phyloP scores from a whole-genome alignment of 192 early-diverging fungal species.

The Backusella tarrabulga region DNA sequence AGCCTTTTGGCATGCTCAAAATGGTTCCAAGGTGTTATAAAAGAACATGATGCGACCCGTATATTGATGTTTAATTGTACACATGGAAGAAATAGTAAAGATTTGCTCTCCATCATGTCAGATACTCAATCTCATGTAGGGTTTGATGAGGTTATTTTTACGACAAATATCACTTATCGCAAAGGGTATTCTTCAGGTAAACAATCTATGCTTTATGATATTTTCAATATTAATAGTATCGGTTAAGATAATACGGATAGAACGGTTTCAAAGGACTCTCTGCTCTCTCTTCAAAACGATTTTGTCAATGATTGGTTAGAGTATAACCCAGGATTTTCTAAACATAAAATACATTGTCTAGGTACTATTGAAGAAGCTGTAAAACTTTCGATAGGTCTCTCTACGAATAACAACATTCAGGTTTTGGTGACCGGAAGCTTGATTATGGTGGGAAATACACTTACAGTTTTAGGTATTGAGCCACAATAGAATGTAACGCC shows the following conservation, averaged over 20 bases:
- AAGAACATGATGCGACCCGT: slow-evolving; percentile 28
- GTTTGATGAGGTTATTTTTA: slow-evolving; percentile 77
- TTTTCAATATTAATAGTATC: background rate
- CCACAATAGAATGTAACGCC: slow-evolving; percentile 15
- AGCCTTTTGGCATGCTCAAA: slow-evolving; percentile 65
- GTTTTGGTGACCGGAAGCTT: slow-evolving; percentile 92
- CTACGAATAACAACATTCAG: slow-evolving; percentile 36
- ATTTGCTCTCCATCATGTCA: slow-evolving; percentile 62
- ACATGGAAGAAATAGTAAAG: slow-evolving; percentile 61
- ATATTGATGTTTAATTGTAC: slow-evolving; percentile 91
- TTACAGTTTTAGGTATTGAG: slow-evolving; percentile 62
- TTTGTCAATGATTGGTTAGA: slow-evolving; percentile 56
- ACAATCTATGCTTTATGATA: background rate
- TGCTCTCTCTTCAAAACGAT: slow-evolving; percentile 62
- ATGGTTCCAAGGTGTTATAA: slow-evolving; percentile 44
- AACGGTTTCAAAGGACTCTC: slow-evolving; percentile 57
- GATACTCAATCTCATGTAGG: slow-evolving; percentile 35
- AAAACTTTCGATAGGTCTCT: slow-evolving; percentile 38
- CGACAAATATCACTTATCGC: slow-evolving; percentile 63
- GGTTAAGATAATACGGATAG: slow-evolving; percentile 66
- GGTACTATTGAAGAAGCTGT: slow-evolving; percentile 68
- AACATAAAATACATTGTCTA: slow-evolving; percentile 35
- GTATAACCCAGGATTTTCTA: slow-evolving; percentile 22
- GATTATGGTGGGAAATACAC: slow-evolving; percentile 83
- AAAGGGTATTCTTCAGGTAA: slow-evolving; percentile 43